These are phyloP conservation scores for Macrotyloma uniflorum DNA, from an alignment of 306 rosid genomes.

Conservation along the genomic window DNA sequence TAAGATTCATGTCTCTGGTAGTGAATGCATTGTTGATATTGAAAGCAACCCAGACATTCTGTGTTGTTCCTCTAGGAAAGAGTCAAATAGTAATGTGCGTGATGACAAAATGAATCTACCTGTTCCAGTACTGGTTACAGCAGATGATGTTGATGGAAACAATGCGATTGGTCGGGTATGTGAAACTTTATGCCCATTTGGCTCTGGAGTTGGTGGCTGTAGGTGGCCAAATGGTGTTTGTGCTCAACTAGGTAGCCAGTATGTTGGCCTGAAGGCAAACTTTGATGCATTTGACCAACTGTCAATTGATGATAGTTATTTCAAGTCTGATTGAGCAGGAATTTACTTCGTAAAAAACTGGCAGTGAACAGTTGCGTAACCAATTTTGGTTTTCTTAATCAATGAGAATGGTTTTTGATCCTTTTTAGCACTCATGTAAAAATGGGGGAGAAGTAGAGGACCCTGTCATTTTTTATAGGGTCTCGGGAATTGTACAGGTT, in stretches of 20 bases:
- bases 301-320: constrained; percentile 78
- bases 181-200: constrained; percentile 76
- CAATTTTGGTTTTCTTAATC: constrained; percentile 42
- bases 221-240: constrained; percentile 89
- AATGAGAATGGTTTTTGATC: constrained; percentile 17
- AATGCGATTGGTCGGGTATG: constrained; percentile 61
- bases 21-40: constrained; percentile 68
- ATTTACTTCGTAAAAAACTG: constrained; percentile 4
- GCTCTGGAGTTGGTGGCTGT: constrained; percentile 76
- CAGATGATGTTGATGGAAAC: constrained; percentile 50
- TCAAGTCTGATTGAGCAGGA: constrained; percentile 59
- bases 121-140: constrained; percentile 51
- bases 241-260: constrained; percentile 87
- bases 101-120: constrained; percentile 57
- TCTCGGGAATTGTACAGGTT: constrained; percentile 60
- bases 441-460: constrained; percentile 28
- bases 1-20: constrained; percentile 68
- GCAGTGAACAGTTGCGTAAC: not conserved
- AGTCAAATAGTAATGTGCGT: constrained; percentile 35
- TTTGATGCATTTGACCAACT: constrained; percentile 90
- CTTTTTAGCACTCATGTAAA: constrained; percentile 22
- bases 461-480: constrained; percentile 48
- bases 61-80: constrained; percentile 51
- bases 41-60: constrained; percentile 54
- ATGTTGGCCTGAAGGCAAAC: constrained; percentile 88